A percentile compares a stretch with the other conserved stretches of the same genome.
Conservation (phyloP, 1,284 basidiomycete species). For the Trichosporon ovoides region DNA sequence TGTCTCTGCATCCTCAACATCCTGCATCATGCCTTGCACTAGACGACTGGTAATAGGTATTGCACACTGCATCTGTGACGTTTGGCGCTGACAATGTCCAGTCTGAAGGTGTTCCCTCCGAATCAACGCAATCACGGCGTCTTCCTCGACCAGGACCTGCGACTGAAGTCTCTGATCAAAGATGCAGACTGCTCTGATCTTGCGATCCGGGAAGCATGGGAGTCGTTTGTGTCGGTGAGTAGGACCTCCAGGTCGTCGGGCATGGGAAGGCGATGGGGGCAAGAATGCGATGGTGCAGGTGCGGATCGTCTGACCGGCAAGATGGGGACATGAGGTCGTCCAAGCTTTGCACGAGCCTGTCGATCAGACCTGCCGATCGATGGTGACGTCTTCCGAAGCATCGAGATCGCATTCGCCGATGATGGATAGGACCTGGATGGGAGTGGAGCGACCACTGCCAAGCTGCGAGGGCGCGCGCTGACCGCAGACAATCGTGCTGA, state of each 20-base stretch:
- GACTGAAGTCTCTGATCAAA: conserved; percentile 11
- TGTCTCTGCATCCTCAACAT: too few relatives aligned
- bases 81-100: neutral
- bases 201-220: conserved; percentile 16
- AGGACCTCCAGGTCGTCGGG: neutral
- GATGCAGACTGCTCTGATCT: conserved; percentile 1
- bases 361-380: neutral
- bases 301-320: too few relatives aligned
- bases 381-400: neutral
- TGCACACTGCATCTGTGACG: neutral
- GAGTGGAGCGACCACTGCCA: too few relatives aligned
- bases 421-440: too few relatives aligned
- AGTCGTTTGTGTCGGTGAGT: conserved; percentile 13
- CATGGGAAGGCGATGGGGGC: too few relatives aligned
- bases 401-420: too few relatives aligned
- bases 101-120: neutral
- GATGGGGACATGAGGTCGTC: neutral
- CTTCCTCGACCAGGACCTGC: conserved; percentile 11
- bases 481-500: neutral
- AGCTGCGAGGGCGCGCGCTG: neutral
- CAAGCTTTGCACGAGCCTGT: neutral
- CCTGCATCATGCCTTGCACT: neutral
- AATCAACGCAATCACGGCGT: neutral
- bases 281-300: too few relatives aligned
- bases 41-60: neutral